These are phyloP conservation scores for Tanacetum coccineum DNA, from an alignment of 129 eudicot genomes.

Conservation along the genomic window DNA sequence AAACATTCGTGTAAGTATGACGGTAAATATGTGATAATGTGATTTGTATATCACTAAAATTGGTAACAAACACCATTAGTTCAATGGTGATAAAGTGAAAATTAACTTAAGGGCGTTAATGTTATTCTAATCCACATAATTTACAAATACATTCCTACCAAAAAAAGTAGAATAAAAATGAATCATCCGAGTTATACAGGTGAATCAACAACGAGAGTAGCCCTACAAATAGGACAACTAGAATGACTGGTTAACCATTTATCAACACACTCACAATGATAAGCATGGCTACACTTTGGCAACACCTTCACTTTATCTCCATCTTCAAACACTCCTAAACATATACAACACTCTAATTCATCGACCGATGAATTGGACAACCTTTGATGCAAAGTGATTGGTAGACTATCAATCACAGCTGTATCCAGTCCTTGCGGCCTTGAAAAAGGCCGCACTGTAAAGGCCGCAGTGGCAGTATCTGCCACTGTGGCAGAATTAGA, in stretches of 20 bases:
- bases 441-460: conserved; percentile 24
- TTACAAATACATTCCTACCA: conserved; percentile 22
- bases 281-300: conserved; percentile 68
- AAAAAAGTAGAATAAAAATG: background rate
- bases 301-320: conserved; percentile 75
- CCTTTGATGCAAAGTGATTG: conserved; percentile 46
- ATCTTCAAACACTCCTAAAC: conserved; percentile 67
- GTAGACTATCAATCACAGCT: conserved; percentile 39
- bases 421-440: conserved; percentile 42
- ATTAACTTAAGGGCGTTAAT: no score
- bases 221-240: conserved; percentile 84
- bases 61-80: no score
- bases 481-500: conserved; percentile 28
- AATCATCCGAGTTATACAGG: conserved; percentile 42
- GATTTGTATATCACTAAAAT: no score
- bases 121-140: background rate
- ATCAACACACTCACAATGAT: conserved; percentile 86
- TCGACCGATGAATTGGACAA: conserved; percentile 14
- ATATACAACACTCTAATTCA: conserved; percentile 75
- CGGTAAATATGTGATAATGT: background rate
- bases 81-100: no score
- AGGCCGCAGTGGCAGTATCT: conserved; percentile 21
- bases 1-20: background rate
- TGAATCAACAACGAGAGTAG: conserved; percentile 52
- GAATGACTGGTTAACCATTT: conserved; percentile 68